phyloP scores from a whole-genome alignment of 139 green algal genomes.

The Tetraselmis chui region DNA sequence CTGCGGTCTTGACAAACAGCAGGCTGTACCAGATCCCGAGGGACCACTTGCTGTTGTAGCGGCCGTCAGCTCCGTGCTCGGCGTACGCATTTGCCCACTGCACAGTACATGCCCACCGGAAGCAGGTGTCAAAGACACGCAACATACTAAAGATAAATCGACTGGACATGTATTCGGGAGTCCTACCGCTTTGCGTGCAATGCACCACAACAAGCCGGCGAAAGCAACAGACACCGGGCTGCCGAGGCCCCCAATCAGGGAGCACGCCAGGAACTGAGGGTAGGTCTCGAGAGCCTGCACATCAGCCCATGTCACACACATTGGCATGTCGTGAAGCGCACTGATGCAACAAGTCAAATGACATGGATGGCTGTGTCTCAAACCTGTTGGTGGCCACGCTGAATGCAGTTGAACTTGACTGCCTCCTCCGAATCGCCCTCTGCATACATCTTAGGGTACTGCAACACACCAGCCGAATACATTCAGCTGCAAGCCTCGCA shows the following conservation, averaged over 20 bases:
- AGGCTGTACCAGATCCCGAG: neutral
- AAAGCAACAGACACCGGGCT: neutral
- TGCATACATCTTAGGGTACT: constrained; percentile 8
- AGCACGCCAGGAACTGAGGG: neutral
- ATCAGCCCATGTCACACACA: neutral
- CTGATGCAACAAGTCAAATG: too few species aligned
- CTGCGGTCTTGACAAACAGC: neutral
- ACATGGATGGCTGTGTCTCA: neutral
- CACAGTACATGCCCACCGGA: too few species aligned
- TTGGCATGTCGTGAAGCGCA: too few species aligned
- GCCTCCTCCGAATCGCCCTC: constrained; percentile 6
- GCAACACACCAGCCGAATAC: too few species aligned
- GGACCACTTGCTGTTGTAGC: neutral
- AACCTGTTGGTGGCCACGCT: constrained; percentile 5
- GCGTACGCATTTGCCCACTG: neutral
- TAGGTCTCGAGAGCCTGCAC: neutral
- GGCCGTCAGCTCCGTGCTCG: neutral
- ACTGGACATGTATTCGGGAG: too few species aligned
- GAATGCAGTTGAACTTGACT: constrained; percentile 10
- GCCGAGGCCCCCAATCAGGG: neutral
- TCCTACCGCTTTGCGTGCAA: neutral
- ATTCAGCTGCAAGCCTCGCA: too few species aligned
- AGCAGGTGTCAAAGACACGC: too few species aligned
- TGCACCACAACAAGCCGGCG: neutral
- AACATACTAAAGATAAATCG: too few species aligned